Evolutionary conservation across 202 grass and related monocot genomes (phyloP), one percentile per base, ranked within the genome.

Genomic region (Hordeum pubiflorum): DNA sequence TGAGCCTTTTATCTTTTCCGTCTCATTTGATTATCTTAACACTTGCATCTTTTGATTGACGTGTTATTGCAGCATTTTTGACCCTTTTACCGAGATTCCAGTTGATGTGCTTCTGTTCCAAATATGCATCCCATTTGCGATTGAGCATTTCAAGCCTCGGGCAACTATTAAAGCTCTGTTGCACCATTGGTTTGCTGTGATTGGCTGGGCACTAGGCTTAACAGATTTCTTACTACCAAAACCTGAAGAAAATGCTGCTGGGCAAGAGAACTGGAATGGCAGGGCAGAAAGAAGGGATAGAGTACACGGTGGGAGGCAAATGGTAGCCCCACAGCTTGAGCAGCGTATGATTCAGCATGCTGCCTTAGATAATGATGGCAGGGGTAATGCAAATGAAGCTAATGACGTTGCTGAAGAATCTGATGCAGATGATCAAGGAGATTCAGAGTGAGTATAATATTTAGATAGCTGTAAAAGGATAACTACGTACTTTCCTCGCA

Each of bases 101-200:
- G 87, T 94, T 58, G 92, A 99, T 18, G 87, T 99, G 14, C 89
- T 96, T 71, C 72, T 99, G 81, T 91, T 99, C 67, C 91, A 96
- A 90, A 96, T 99, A 75, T 93, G 97, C 85, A 99, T 99, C 69
- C 97, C 97, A 38, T 99, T 95, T 55, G 97, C 92, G 2, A 96
- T 99, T 84, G 97, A 99, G 81, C 97, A 99, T 78, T 99, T 99
- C 83, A 94, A 99, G 74, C 90, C 93, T 20, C 83, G 97, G 80
- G 80, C 90, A 55, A 93, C 97, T 56, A 89, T 99, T 75, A 99
- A 99, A 79, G 81, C 90, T 44, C 86, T 99, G 86, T 77, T 99
- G 52, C 85, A 86, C 58, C 83, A 96, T 83, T 99, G 97, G 97
- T 99, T 96, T 78, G 82, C 88, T 32, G 57, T 77, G 32, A 91